These are phyloP conservation scores for Nemania sp. DNA, from an alignment of 2,329 filamentous ascomycete genomes.

Conservation along the genomic window DNA sequence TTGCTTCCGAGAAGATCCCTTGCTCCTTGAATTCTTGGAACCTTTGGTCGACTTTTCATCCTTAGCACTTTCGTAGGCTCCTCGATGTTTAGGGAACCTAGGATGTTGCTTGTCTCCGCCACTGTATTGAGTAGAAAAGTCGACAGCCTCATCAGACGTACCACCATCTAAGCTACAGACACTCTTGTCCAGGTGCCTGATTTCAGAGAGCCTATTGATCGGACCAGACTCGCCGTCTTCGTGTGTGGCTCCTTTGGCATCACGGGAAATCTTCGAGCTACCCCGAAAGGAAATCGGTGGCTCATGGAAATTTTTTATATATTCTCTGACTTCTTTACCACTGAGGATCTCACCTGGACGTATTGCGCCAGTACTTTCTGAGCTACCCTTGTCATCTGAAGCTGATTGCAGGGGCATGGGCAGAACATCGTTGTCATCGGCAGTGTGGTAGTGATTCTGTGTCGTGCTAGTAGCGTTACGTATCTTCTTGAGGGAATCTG, in stretches of 20 bases:
- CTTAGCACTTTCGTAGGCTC: constrained; percentile 4
- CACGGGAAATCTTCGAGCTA: constrained; percentile 31
- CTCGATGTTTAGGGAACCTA: constrained; percentile 1
- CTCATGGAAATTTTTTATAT: constrained; percentile 36
- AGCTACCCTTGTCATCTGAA: constrained; percentile 32
- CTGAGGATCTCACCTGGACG: constrained; percentile 30
- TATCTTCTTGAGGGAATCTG: constrained; percentile 19
- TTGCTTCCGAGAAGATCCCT: constrained; percentile 18
- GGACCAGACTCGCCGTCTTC: constrained; percentile 6
- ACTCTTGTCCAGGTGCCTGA: constrained; percentile 27
- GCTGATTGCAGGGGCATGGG: constrained; percentile 30
- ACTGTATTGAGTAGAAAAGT: constrained; percentile 33
- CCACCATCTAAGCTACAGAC: constrained; percentile 38
- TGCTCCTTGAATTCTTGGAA: constrained; percentile 8
- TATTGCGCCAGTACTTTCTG: constrained; percentile 17
- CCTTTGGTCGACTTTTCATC: constrained; percentile 7
- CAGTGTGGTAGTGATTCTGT: constrained; percentile 12
- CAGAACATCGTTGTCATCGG: constrained; percentile 27
- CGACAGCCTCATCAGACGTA: constrained; percentile 35
- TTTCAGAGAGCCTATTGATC: constrained; percentile 12
- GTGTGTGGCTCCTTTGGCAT: not conserved
- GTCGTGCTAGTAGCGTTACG: constrained; percentile 10
- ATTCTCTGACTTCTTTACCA: constrained; percentile 36
- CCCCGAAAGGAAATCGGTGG: constrained; percentile 33
- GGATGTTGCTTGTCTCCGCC: constrained; percentile 14